Percentiles rank a stretch among this genome's conserved stretches.
These are phyloP conservation scores for Coffea eugenioides DNA, from an alignment of 257 asterid species.

Conservation along the genomic window DNA sequence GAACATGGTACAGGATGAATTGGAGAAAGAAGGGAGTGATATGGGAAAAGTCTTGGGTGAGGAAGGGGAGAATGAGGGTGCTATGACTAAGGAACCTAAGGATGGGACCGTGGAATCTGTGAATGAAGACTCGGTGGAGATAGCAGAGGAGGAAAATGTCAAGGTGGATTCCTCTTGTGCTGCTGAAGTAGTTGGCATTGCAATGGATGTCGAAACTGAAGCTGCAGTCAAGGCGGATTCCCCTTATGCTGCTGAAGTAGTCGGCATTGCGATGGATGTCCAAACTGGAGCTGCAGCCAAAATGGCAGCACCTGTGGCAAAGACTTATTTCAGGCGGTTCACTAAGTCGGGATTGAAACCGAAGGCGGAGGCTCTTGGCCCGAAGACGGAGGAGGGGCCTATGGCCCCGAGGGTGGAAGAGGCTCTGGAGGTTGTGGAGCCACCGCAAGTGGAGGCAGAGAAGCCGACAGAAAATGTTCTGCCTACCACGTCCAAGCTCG, in stretches of 20 bases:
- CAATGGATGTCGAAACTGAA: not conserved
- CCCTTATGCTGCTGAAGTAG: not conserved
- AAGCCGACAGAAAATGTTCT: conserved; percentile 21
- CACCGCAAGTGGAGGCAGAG: conserved; percentile 29
- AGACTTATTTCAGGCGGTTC: conserved; percentile 9
- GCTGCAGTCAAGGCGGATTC: not conserved
- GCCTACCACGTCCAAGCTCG: conserved; percentile 46
- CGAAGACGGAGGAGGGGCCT: conserved; percentile 27
- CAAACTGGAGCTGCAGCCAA: not conserved
- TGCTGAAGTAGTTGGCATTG: not conserved
- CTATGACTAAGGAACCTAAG: conserved; percentile 5
- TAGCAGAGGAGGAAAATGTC: not conserved
- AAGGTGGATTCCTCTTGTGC: not conserved
- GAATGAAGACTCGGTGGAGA: not conserved
- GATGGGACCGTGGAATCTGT: conserved; percentile 8
- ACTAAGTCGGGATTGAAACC: conserved; percentile 22
- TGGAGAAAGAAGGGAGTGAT: conserved; percentile 18
- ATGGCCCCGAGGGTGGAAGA: conserved; percentile 29
- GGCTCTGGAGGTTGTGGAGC: conserved; percentile 27
- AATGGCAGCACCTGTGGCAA: not conserved
- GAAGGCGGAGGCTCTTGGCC: conserved; percentile 29
- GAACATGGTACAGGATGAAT: not conserved
- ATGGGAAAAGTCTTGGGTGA: conserved; percentile 20
- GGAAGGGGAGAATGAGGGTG: not conserved
- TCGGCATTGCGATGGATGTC: not conserved